A percentile compares a stretch with the other conserved stretches of the same genome.
Evolutionary conservation across 441 rosid genomes (phyloP).

Genomic region (Brassica hybrid): DNA sequence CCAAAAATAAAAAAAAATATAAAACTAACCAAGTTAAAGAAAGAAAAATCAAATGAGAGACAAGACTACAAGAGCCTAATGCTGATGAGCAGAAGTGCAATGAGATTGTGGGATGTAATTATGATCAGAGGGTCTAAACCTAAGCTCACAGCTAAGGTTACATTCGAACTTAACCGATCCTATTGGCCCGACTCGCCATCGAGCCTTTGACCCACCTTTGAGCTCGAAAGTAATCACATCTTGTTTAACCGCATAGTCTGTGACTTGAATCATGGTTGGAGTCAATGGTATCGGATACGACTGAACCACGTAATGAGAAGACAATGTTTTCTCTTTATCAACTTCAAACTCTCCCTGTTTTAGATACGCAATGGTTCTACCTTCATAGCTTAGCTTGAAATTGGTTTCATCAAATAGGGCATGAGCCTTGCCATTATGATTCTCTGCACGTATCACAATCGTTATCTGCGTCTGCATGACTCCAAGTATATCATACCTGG

Average conservation of each 20-base stretch:
- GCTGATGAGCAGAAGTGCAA: constrained; percentile 72
- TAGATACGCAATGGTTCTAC: constrained; percentile 53
- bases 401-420: constrained; percentile 56
- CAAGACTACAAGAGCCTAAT: constrained; percentile 18
- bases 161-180: constrained; percentile 66
- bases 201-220: constrained; percentile 61
- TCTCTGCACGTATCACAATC: constrained; percentile 57
- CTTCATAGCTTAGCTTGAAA: constrained; percentile 56
- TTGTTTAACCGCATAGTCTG: constrained; percentile 50
- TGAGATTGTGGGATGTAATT: constrained; percentile 40
- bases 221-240: constrained; percentile 64
- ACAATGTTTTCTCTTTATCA: constrained; percentile 47
- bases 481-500: constrained; percentile 41
- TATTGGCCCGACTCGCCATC: constrained; percentile 73
- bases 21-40: constrained; percentile 3
- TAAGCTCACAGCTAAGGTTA: constrained; percentile 63
- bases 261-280: constrained; percentile 46
- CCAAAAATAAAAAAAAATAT: constrained; percentile 23
- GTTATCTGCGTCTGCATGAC: constrained; percentile 58
- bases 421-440: constrained; percentile 73
- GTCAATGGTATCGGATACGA: constrained; percentile 69
- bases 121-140: constrained; percentile 58
- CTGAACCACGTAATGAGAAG: constrained; percentile 53
- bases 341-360: constrained; percentile 33
- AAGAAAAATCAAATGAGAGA: not conserved